Percentiles rank a stretch among this genome's conserved stretches.
phyloP scores from a whole-genome alignment of 192 early-diverging fungal genomes.

The Coemansia aciculifera region DNA sequence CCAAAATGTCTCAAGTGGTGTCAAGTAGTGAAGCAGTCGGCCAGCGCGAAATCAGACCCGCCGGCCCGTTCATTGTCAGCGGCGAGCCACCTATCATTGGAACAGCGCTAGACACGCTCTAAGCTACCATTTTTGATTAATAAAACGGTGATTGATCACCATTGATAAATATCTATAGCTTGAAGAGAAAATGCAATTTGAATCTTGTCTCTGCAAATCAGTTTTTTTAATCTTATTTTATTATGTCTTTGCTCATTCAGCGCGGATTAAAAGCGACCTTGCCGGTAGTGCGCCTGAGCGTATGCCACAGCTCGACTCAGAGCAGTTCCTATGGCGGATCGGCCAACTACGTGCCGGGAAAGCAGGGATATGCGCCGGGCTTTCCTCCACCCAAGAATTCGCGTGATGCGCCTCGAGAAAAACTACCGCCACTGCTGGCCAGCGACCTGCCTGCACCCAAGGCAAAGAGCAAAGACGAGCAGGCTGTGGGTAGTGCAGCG shows the following conservation, averaged over 20 bases:
- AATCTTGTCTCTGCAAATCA: neutral
- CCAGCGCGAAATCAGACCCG: conserved; percentile 14
- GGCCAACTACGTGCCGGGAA: conserved; percentile 42
- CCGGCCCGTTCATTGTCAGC: conserved; percentile 13
- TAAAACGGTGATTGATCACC: neutral
- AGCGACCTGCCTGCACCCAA: conserved; percentile 30
- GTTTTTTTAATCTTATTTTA: neutral
- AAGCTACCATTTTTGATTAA: neutral
- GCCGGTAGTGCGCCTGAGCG: neutral
- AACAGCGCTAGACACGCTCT: neutral
- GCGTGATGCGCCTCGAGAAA: neutral
- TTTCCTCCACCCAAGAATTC: conserved; percentile 46
- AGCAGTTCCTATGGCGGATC: conserved; percentile 30
- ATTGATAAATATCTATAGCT: neutral
- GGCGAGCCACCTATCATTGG: conserved; percentile 5
- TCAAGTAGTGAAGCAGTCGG: neutral
- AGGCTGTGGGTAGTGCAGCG: conserved; percentile 15
- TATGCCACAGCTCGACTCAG: neutral
- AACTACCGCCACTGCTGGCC: conserved; percentile 9
- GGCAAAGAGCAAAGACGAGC: neutral
- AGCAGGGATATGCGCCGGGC: conserved; percentile 54
- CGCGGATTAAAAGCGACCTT: neutral
- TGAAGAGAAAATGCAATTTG: neutral
- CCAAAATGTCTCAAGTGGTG: neutral
- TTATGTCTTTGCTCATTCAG: conserved; percentile 3